These are phyloP conservation scores for Penicillium lividum DNA, from an alignment of 495 filamentous ascomycete species.

Conservation along the genomic window DNA sequence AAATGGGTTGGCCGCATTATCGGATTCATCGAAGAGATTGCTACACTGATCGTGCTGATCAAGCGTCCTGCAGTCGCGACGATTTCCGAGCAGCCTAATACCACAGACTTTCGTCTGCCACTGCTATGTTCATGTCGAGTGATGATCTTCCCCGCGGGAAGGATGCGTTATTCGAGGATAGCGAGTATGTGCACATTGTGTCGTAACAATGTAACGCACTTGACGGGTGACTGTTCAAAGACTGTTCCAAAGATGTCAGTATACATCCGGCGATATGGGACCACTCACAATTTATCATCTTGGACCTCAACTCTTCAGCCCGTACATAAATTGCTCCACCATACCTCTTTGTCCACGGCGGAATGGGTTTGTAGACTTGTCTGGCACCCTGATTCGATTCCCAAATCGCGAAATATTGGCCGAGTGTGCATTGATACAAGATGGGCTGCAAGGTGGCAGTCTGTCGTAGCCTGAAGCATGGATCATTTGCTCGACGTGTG, in stretches of 20 bases:
- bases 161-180: too few relatives aligned
- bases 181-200: neutral
- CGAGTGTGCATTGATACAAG: neutral
- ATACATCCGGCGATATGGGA: neutral
- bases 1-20: slow-evolving; percentile 5
- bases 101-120: neutral
- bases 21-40: neutral
- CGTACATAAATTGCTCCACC: neutral
- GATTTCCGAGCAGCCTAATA: neutral
- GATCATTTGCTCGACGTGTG: too few relatives aligned
- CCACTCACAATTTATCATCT: slow-evolving; percentile 5
- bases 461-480: too few relatives aligned
- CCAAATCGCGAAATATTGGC: too few relatives aligned
- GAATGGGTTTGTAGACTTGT: neutral
- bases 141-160: too few relatives aligned
- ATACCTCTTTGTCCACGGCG: neutral
- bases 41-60: neutral
- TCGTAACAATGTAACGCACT: neutral
- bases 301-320: neutral
- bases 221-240: neutral
- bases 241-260: slow-evolving; percentile 1
- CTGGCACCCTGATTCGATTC: too few relatives aligned
- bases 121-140: neutral
- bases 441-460: too few relatives aligned
- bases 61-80: slow-evolving; percentile 6